A percentile compares a stretch with the other conserved stretches of the same genome.
Evolutionary conservation across 2,329 filamentous ascomycete genomes (phyloP).

Genomic region (Aspergillus flavus): DNA sequence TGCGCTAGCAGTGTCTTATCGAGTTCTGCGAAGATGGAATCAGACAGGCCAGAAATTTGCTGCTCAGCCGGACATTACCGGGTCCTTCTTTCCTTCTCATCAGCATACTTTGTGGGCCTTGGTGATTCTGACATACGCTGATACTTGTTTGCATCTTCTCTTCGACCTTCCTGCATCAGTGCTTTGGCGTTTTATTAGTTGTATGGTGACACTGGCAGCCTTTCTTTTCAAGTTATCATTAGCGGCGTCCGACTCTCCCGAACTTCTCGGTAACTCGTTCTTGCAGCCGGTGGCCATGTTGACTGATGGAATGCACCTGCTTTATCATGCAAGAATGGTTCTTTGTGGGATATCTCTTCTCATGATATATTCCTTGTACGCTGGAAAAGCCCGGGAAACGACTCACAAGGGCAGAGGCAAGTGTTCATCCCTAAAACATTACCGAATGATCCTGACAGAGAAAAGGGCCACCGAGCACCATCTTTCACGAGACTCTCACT

Average conservation of each 20-base stretch:
- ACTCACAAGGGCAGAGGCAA: constrained; percentile 19
- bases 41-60: constrained; percentile 97
- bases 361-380: constrained; percentile 27
- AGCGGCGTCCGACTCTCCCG: constrained; percentile 83
- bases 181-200: constrained; percentile 33
- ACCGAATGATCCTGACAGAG: constrained; percentile 13
- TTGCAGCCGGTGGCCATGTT: constrained; percentile 39
- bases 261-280: constrained; percentile 60
- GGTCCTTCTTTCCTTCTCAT: constrained; percentile 65
- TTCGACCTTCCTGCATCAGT: constrained; percentile 28
- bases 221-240: constrained; percentile 89
- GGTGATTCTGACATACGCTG: constrained; percentile 69
- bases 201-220: constrained; percentile 57
- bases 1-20: constrained; percentile 62
- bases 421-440: constrained; percentile 6
- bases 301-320: constrained; percentile 46
- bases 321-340: constrained; percentile 54
- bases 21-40: constrained; percentile 81
- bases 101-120: constrained; percentile 73
- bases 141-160: constrained; percentile 53
- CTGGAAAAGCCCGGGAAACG: constrained; percentile 11
- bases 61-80: constrained; percentile 85
- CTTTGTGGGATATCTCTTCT: constrained; percentile 50
- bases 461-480: constrained; percentile 21
- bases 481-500: constrained; percentile 67